Evolutionary conservation across 2,329 filamentous ascomycete genomes (phyloP).

Genomic region (Didymella sp.): DNA sequence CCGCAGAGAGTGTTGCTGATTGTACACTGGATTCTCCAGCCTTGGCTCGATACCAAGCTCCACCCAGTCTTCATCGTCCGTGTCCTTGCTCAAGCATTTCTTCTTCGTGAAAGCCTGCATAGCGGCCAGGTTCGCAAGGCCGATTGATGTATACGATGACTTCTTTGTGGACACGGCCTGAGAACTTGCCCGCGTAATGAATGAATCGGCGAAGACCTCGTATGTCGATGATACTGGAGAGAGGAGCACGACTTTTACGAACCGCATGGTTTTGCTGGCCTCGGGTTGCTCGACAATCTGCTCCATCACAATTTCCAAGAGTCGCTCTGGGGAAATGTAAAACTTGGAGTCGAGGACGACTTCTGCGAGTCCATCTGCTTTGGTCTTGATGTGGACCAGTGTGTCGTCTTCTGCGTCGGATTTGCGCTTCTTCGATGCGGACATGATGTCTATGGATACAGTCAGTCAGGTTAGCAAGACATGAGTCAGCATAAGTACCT

Average conservation of each 20-base stretch:
- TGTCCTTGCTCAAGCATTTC: background rate
- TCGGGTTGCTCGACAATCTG: too few relatives aligned
- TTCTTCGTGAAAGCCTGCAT: background rate
- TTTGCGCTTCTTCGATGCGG: background rate
- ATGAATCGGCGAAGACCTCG: too few relatives aligned
- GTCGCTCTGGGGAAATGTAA: too few relatives aligned
- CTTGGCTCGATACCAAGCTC: background rate
- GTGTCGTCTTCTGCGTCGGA: background rate
- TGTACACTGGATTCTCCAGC: background rate
- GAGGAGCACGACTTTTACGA: too few relatives aligned
- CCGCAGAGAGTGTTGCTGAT: background rate
- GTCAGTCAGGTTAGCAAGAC: background rate
- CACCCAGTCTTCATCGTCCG: background rate
- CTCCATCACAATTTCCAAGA: too few relatives aligned
- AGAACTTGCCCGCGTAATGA: background rate
- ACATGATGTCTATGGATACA: background rate
- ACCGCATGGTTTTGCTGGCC: too few relatives aligned
- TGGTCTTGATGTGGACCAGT: background rate
- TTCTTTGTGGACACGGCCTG: background rate
- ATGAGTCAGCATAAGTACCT: too few relatives aligned
- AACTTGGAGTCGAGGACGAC: too few relatives aligned
- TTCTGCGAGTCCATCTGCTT: background rate
- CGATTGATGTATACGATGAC: background rate
- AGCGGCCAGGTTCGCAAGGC: background rate
- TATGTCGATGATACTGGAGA: too few relatives aligned